phyloP scores from a whole-genome alignment of 1,284 basidiomycete genomes.

The Boletus sp. region DNA sequence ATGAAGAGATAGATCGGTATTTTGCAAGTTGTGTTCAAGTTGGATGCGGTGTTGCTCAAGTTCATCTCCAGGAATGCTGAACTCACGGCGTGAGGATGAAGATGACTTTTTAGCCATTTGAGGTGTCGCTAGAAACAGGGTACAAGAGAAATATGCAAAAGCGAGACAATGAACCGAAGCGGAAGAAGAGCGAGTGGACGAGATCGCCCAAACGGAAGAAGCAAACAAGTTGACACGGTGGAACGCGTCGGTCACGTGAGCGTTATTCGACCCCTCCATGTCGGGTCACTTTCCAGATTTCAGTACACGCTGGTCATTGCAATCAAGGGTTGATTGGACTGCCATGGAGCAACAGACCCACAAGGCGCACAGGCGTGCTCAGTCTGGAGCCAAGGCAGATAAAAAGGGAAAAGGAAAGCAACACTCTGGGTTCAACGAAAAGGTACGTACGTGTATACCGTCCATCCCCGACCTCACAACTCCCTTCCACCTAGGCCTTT shows the following conservation, averaged over 20 bases:
- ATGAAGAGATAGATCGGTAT: constrained; percentile 68
- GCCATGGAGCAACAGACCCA: constrained; percentile 69
- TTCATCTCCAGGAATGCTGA: constrained; percentile 59
- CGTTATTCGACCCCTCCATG: constrained; percentile 18
- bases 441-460: constrained; percentile 45
- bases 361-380: constrained; percentile 73
- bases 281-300: constrained; percentile 19
- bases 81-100: constrained; percentile 28
- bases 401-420: constrained; percentile 78
- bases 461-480: neutral
- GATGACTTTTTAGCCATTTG: constrained; percentile 29
- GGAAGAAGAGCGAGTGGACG: constrained; percentile 1
- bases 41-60: constrained; percentile 67
- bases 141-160: constrained; percentile 15
- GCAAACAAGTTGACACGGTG: constrained; percentile 15
- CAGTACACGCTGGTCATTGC: too few species aligned
- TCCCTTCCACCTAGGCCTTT: constrained; percentile 72
- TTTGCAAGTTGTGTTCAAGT: constrained; percentile 69
- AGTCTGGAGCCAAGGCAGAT: constrained; percentile 69
- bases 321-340: too few species aligned
- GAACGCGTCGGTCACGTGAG: constrained; percentile 31
- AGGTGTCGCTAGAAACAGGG: constrained; percentile 18
- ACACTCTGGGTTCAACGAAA: constrained; percentile 83
- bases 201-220: neutral
- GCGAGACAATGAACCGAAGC: constrained; percentile 9